Evolutionary conservation across 1,284 basidiomycete species (phyloP), one percentile per base, ranked within the genome.

Genomic region (Marasmius oreades): DNA sequence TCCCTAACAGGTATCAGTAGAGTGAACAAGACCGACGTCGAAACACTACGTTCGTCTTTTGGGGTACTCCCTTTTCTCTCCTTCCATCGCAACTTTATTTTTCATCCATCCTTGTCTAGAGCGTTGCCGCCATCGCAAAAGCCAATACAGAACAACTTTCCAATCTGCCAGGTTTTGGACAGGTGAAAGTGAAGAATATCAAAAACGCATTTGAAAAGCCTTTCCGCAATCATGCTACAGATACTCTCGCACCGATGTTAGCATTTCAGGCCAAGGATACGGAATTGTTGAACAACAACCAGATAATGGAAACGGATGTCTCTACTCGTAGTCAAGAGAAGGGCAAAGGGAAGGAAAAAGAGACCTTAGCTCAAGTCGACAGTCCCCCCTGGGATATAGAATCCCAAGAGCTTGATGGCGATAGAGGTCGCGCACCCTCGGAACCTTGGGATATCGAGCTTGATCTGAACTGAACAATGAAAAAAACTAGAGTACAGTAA

Each of bases 21-120:
- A 63, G 90, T 99, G 56, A 99, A 99, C 75, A 98, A 96, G 77
- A 98, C 96, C 0, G 97, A 99, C 66, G 94, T 96, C 0, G 86
- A 95, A 70, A 97, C 95, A 1, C 75, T 99, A 24, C 82, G 91
- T n/a, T 88, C 90, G 0, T 88, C 92, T n/a, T 90, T 96, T 66
- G 95, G 95, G 18, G 95, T 97, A 73, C 61, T 89, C 78, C 3
- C 42, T n/a, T 42, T 45, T 28, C 8, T 31, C 20, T 42, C 5
- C 16, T 20, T 42, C 39, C 20, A 18, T 12, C 45, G 5, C 53
- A 54, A 43, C 44, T 53, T 51, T 45, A 22, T 44, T 64, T 50
- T 57, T 52, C 36, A 52, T 43, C 36, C 20, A 31, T 31, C 28
- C 10, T 5, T 31, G 28, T 5, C 5, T 64, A 95, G 95, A 93